Evolutionary conservation across 2,329 filamentous ascomycete species (phyloP).

Genomic region (Ceratocystis eucalypticola): DNA sequence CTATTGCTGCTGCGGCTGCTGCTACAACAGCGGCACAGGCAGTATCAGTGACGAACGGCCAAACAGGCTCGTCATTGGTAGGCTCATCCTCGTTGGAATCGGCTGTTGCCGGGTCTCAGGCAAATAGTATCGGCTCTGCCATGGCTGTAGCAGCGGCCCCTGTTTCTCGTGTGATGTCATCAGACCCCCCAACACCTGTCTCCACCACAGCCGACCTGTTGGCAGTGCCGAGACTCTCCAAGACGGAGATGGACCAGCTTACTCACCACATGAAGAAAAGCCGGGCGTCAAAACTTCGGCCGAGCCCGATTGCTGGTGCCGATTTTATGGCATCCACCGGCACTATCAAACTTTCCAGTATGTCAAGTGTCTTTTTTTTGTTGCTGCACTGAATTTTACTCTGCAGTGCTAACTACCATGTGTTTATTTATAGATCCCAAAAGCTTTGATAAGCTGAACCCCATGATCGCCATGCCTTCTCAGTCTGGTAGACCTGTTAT

Average conservation of each 20-base stretch:
- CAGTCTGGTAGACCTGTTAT: conserved; percentile 30
- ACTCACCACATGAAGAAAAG: conserved; percentile 29
- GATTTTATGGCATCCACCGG: conserved; percentile 29
- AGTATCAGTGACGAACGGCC: neutral
- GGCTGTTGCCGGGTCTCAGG: neutral
- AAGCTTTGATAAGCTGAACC: conserved; percentile 34
- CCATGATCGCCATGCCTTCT: conserved; percentile 31
- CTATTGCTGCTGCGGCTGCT: conserved; percentile 23
- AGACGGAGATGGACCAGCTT: conserved; percentile 24
- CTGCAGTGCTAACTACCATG: neutral
- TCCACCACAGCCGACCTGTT: conserved; percentile 26
- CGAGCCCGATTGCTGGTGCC: conserved; percentile 30
- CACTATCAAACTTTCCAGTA: conserved; percentile 30
- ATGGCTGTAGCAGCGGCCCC: neutral
- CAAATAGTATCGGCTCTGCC: conserved; percentile 1
- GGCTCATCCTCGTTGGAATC: neutral
- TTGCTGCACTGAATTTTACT: neutral
- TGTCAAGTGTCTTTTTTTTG: conserved; percentile 12
- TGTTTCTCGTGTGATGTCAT: conserved; percentile 19
- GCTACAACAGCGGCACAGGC: neutral
- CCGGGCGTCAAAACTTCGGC: conserved; percentile 28
- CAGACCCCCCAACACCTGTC: neutral
- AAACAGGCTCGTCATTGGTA: neutral
- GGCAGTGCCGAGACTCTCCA: conserved; percentile 19
- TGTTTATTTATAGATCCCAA: conserved; percentile 27